Percentiles rank a stretch among this genome's conserved stretches.
Evolutionary conservation across 495 filamentous ascomycete species (phyloP).

Genomic region (Amphirosellinia nigrospora): DNA sequence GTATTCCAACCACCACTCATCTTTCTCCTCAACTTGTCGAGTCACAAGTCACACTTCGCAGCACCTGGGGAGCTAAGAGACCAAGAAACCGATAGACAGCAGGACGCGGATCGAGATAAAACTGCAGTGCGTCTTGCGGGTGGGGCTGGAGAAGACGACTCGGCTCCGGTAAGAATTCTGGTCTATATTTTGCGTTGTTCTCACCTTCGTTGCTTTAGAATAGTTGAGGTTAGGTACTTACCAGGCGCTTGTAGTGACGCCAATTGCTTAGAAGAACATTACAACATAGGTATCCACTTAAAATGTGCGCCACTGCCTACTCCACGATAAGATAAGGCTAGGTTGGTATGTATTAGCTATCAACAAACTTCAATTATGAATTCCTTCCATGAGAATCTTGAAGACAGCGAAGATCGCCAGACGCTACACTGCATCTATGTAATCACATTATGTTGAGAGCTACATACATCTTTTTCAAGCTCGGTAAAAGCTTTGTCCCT

Average conservation of each 20-base stretch:
- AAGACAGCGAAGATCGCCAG: background rate
- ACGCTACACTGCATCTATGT: constrained; percentile 14
- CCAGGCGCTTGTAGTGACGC: background rate
- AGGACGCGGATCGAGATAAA: constrained; percentile 6
- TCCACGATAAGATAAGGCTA: constrained; percentile 16
- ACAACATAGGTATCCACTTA: constrained; percentile 11
- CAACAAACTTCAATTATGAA: constrained; percentile 1
- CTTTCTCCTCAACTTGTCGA: constrained; percentile 36
- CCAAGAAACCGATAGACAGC: constrained; percentile 6
- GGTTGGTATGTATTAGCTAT: background rate
- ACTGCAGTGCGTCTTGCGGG: background rate
- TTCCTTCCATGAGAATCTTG: background rate
- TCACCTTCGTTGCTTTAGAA: background rate
- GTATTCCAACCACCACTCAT: constrained; percentile 68
- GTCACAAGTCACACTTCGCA: constrained; percentile 29
- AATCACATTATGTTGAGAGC: background rate
- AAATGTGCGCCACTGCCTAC: background rate
- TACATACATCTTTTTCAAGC: constrained; percentile 20
- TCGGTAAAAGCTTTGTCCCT: constrained; percentile 22
- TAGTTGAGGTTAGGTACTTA: background rate
- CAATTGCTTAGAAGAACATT: constrained; percentile 3
- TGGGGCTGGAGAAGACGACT: background rate
- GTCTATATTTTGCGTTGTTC: background rate
- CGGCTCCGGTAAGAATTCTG: background rate
- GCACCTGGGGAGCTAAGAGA: constrained; percentile 2